phyloP scores from a whole-genome alignment of 495 filamentous ascomycete genomes.

The Chaetomidium leptoderma region DNA sequence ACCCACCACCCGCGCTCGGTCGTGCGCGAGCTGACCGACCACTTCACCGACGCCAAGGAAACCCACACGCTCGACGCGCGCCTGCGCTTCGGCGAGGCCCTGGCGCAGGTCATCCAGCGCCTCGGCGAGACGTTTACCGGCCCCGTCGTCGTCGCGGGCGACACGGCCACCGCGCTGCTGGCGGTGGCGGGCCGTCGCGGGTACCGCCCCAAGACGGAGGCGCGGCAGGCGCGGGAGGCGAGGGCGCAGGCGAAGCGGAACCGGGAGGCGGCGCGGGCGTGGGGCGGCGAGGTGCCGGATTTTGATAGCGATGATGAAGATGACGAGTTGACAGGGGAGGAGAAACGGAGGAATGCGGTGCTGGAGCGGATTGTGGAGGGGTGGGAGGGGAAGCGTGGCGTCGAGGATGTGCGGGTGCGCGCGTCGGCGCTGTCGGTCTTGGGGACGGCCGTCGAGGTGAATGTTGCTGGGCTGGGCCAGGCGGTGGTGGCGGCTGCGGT shows the following conservation, averaged over 20 bases:
- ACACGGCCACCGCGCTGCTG: conserved; percentile 60
- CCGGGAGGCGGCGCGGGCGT: conserved; percentile 50
- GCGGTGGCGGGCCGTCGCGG: conserved; percentile 61
- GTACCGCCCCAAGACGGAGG: conserved; percentile 51
- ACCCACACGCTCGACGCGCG: conserved; percentile 57
- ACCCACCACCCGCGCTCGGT: conserved; percentile 62
- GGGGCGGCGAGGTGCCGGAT: conserved; percentile 49
- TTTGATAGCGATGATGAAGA: conserved; percentile 34
- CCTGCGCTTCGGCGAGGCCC: conserved; percentile 67
- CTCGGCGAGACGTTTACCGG: conserved; percentile 59
- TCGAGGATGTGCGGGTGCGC: conserved; percentile 73
- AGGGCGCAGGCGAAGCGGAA: conserved; percentile 43
- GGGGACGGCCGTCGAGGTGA: conserved; percentile 60
- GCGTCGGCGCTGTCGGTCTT: conserved; percentile 75
- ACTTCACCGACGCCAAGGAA: conserved; percentile 63
- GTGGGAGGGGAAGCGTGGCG: conserved; percentile 64
- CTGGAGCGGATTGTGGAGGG: conserved; percentile 63
- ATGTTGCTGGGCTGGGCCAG: conserved; percentile 57
- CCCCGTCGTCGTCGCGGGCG: conserved; percentile 49
- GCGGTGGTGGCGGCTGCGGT: conserved; percentile 53
- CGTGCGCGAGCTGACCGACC: conserved; percentile 60
- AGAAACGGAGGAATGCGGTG: conserved; percentile 48
- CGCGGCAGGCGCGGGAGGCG: conserved; percentile 47
- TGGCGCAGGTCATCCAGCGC: conserved; percentile 65
- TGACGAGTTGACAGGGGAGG: conserved; percentile 37